Base-by-base conservation (phyloP, 192 early-diverging fungal genomes). In the Coemansia sp. region DNA sequence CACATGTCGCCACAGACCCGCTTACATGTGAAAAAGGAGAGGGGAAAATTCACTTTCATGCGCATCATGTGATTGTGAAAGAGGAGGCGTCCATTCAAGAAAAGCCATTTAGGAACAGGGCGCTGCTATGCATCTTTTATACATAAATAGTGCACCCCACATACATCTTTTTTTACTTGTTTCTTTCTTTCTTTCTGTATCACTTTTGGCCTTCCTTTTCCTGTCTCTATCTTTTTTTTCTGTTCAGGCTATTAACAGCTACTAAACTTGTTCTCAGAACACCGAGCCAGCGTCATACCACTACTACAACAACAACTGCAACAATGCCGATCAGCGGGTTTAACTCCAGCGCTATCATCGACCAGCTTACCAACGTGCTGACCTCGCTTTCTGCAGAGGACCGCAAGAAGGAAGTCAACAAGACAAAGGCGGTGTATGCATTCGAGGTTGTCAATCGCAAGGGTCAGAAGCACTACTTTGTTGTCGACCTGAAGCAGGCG, bases 391-490 rank as follows among this genome's bases (percentile, higher is more conserved):
- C 72, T 4, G 67, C 76, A 1, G 76, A 79, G 24, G 71, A 67
- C 39, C 76, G 76, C 61, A 73, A 79, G 48, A 70, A 70, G 64
- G 76, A 79, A 47, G 59, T 79, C 34, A 62, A 18, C 51, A 70
- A 67, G 82, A 78, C 87, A 45, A 95, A 95, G 57, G 93, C 91
- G 30, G 80, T 93, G 47, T 95, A 93, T 79, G 88, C 90, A 64
- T 92, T 98, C 72, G 85, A 91, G 53, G 84, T 98, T 65, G 8
- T 59, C 55, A 95, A 93, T 68, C 60, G 68, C 7, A 69, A 78
- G 19, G 86, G 86, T 14, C 81, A 90, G 68, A 82, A 83, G 35
- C 86, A 89, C 63, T 83, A 86, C 35, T 98, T 92, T 89, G 88
- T 86, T 39, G 67, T 95, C 14, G 91, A 98, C 60, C 69, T 97